These are phyloP conservation scores for Pyrus betulifolia DNA, from an alignment of 306 rosid species.

Conservation along the genomic window DNA sequence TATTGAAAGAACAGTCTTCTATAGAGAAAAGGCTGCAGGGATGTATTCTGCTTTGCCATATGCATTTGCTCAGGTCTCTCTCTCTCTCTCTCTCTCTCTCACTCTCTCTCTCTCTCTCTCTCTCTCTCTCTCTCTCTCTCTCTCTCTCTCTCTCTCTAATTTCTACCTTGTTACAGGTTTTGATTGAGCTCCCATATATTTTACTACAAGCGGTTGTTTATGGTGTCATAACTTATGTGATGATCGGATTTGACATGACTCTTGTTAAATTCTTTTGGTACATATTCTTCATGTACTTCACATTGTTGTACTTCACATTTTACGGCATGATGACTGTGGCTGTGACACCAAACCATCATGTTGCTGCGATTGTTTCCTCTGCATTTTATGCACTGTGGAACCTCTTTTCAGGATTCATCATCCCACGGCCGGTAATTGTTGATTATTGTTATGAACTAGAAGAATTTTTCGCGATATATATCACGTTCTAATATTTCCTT, in stretches of 20 bases:
- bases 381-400: conserved; percentile 73
- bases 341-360: conserved; percentile 61
- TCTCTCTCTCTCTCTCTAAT: background rate
- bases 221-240: conserved; percentile 51
- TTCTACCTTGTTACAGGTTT: conserved; percentile 31
- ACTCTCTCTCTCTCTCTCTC: background rate
- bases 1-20: conserved; percentile 71
- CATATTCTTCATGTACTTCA: conserved; percentile 62
- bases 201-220: conserved; percentile 46
- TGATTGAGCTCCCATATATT: conserved; percentile 61
- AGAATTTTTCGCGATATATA: background rate
- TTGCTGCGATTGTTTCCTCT: conserved; percentile 51
- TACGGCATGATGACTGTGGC: conserved; percentile 89
- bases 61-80: conserved; percentile 51
- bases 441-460: background rate
- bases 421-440: conserved; percentile 54
- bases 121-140: too few relatives aligned
- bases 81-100: background rate
- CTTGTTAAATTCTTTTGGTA: conserved; percentile 60
- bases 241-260: conserved; percentile 78
- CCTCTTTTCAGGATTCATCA: conserved; percentile 68
- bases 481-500: background rate
- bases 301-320: conserved; percentile 63
- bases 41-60: conserved; percentile 77
- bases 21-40: conserved; percentile 81